Evolutionary conservation across 2,329 filamentous ascomycete genomes (phyloP), one percentile per base, ranked within the genome.

Genomic region (Atkinsonella hypoxylon): DNA sequence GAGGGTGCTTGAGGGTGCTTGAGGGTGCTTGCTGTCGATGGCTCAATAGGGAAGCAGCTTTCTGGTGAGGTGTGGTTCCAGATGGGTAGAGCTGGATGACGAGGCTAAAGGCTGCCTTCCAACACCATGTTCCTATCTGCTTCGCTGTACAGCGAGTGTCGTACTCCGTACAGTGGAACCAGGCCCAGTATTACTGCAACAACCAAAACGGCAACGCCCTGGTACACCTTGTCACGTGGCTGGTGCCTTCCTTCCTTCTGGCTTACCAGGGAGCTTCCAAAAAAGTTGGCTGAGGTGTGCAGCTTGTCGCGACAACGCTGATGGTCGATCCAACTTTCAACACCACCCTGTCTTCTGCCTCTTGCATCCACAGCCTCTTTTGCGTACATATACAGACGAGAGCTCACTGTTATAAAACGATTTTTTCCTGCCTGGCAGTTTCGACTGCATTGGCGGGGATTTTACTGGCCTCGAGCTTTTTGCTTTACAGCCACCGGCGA

Each of bases 61-160:
- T 15, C 20, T 6, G 40, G 17, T 42, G 32, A 38, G 51, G 52
- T 51, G 52, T 54, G 56, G 54, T 57, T 55, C 18, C 20, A 45
- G n/a, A 44, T 47, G 26, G n/a, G 60, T 56, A 58, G 62, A 65
- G 68, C 67, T 70, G 51, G 73, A 74, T 77, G 73, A 77, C 74
- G 74, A 76, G 72, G 73, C 73, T 73, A 69, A 65, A 68, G 70
- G 71, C 70, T 74, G 71, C 71, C 72, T 75, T 69, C 63, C 15
- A 22, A 17, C n/a, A n/a, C n/a, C n/a, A n/a, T n/a, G n/a, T n/a
- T n/a, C n/a, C n/a, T n/a, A n/a, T n/a, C n/a, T n/a, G n/a, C n/a
- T n/a, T n/a, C 26, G 26, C 26, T 5, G 26, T 26, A 26, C 26
- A 26, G 26, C 8, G 26, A 7, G 7, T 26, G 26, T 26, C n/a